Conservation (phyloP, 805 yeast species). For the Kazachstania martiniae region DNA sequence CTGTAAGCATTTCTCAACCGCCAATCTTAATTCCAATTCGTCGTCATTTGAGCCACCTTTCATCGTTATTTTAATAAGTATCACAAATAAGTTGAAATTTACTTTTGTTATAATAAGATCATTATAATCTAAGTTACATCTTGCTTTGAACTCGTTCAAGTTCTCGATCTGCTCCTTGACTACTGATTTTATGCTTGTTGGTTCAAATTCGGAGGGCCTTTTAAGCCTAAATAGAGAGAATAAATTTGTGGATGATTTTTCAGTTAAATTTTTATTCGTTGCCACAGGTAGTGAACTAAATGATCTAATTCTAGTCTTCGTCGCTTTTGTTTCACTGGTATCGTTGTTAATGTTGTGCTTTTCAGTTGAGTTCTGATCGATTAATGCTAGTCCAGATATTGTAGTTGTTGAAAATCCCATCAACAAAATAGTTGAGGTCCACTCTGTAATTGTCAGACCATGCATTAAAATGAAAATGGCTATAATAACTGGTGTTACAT, state of each 20-base stretch:
- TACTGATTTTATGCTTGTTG: slow-evolving; percentile 24
- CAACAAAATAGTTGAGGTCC: slow-evolving; percentile 26
- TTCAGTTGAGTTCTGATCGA: too few relatives aligned
- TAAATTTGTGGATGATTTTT: not conserved
- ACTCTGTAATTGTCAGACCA: slow-evolving; percentile 26
- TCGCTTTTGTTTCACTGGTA: not conserved
- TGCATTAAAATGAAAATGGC: slow-evolving; percentile 22
- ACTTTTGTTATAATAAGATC: slow-evolving; percentile 47
- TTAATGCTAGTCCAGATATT: slow-evolving; percentile 14
- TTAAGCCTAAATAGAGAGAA: not conserved
- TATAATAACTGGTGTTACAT: slow-evolving; percentile 19
- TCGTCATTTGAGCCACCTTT: slow-evolving; percentile 65
- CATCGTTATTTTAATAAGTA: slow-evolving; percentile 46
- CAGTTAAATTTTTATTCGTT: not conserved
- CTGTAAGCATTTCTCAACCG: slow-evolving; percentile 22
- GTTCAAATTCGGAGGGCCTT: slow-evolving; percentile 5
- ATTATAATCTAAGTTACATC: slow-evolving; percentile 34
- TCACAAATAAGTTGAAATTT: slow-evolving; percentile 48
- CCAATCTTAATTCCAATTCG: slow-evolving; percentile 40
- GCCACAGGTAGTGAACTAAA: slow-evolving; percentile 12
- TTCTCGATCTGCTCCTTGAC: slow-evolving; percentile 37
- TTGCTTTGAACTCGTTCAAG: slow-evolving; percentile 42
- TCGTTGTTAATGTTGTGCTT: not conserved
- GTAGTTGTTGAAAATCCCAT: slow-evolving; percentile 27
- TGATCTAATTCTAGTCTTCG: slow-evolving; percentile 6